Conservation (phyloP, 139 green algal genomes). For the Volvox africanus region DNA sequence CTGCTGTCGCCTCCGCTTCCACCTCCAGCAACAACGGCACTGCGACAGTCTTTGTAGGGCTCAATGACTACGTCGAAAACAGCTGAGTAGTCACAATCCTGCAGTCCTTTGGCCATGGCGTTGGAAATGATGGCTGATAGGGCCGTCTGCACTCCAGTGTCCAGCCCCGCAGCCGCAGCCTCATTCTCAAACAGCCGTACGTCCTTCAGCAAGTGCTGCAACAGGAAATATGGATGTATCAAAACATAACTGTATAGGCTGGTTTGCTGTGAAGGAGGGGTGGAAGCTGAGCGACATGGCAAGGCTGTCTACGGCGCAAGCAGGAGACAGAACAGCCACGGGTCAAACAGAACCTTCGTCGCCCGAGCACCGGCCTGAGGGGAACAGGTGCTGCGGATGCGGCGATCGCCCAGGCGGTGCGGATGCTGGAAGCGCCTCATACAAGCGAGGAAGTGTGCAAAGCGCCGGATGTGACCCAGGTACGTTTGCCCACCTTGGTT, state of each 20-base stretch:
- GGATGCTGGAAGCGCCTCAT: no score
- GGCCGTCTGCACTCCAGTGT: constrained; percentile 29
- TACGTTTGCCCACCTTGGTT: constrained; percentile 17
- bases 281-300: background rate
- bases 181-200: constrained; percentile 42
- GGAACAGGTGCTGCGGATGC: no score
- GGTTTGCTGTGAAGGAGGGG: background rate
- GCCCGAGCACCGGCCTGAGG: no score
- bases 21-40: background rate
- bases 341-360: no score
- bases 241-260: background rate
- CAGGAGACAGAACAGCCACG: no score
- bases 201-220: constrained; percentile 47
- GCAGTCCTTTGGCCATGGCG: background rate
- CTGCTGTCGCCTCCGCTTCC: background rate
- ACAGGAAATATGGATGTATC: background rate
- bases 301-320: no score
- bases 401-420: no score
- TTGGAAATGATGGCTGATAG: background rate
- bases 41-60: background rate
- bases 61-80: constrained; percentile 26
- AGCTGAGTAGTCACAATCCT: constrained; percentile 27
- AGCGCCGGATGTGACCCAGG: no score
- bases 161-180: constrained; percentile 25
- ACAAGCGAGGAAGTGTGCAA: no score